Evolutionary conservation across 2,329 filamentous ascomycete genomes (phyloP).

Genomic region (Talaromyces sp.): DNA sequence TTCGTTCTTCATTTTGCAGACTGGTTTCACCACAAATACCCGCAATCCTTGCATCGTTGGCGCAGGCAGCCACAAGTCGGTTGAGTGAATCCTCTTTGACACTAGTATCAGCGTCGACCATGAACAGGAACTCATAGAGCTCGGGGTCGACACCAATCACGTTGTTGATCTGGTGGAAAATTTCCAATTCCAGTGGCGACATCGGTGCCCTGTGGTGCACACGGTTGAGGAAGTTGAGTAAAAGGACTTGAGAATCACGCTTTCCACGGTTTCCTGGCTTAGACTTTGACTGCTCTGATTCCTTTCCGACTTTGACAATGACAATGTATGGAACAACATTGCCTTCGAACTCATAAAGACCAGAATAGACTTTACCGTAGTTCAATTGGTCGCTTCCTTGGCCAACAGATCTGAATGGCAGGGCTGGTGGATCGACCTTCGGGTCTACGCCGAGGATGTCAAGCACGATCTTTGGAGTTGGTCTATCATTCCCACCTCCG

Average conservation of each 20-base stretch:
- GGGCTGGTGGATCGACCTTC: constrained; percentile 88
- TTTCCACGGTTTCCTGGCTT: constrained; percentile 98
- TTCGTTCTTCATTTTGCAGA: constrained; percentile 89
- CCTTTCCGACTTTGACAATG: constrained; percentile 94
- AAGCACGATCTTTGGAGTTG: constrained; percentile 94
- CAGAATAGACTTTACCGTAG: constrained; percentile 97
- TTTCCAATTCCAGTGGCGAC: constrained; percentile 93
- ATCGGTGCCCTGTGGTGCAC: constrained; percentile 93
- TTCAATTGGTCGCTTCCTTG: constrained; percentile 89
- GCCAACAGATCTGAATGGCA: constrained; percentile 92
- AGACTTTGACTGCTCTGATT: constrained; percentile 83
- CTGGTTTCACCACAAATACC: constrained; percentile 97
- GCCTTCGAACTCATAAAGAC: constrained; percentile 94
- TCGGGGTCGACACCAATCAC: constrained; percentile 97
- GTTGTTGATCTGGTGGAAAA: constrained; percentile 99
- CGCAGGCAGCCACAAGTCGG: constrained; percentile 85
- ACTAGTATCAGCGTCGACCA: constrained; percentile 96
- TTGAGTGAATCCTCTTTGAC: constrained; percentile 91
- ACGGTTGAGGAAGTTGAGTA: constrained; percentile 97
- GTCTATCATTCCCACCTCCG: constrained; percentile 90
- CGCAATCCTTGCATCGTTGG: constrained; percentile 91
- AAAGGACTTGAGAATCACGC: constrained; percentile 91
- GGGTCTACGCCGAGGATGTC: constrained; percentile 97
- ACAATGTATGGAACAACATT: constrained; percentile 97
- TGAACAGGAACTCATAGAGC: constrained; percentile 93